These are phyloP conservation scores for Secale cereale DNA, from an alignment of 176 grass and related monocot genomes.

Conservation along the genomic window DNA sequence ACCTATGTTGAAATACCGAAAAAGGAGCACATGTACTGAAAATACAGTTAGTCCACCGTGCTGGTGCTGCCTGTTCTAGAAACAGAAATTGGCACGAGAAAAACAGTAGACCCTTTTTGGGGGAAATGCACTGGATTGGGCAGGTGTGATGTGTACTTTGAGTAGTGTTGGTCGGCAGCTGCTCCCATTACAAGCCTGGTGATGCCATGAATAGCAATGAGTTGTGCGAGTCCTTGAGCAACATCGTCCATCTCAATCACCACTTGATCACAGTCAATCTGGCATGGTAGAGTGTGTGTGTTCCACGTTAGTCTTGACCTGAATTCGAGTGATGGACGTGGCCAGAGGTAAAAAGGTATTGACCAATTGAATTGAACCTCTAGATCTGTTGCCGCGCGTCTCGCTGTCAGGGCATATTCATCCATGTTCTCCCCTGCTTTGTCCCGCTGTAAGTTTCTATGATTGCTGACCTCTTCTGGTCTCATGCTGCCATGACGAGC, in stretches of 20 bases:
- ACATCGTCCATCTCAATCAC: constrained; percentile 54
- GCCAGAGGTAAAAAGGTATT: background rate
- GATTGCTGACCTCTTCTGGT: constrained; percentile 30
- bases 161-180: constrained; percentile 55
- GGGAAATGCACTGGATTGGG: background rate
- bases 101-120: background rate
- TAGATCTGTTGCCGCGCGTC: constrained; percentile 13
- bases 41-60: background rate
- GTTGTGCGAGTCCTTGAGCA: constrained; percentile 39
- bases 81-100: background rate
- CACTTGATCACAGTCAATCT: constrained; percentile 45
- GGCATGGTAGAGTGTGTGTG: background rate
- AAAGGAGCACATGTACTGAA: background rate
- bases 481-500: constrained; percentile 28
- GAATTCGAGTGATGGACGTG: too few species aligned
- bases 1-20: background rate
- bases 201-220: constrained; percentile 40
- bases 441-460: constrained; percentile 32
- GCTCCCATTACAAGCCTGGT: constrained; percentile 60
- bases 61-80: background rate
- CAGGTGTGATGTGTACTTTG: constrained; percentile 37
- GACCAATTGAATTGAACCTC: constrained; percentile 8
- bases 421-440: constrained; percentile 36
- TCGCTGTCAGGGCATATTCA: constrained; percentile 20
- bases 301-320: background rate